Conservation (phyloP, 257 asterid species). For the Striga asiatica region DNA sequence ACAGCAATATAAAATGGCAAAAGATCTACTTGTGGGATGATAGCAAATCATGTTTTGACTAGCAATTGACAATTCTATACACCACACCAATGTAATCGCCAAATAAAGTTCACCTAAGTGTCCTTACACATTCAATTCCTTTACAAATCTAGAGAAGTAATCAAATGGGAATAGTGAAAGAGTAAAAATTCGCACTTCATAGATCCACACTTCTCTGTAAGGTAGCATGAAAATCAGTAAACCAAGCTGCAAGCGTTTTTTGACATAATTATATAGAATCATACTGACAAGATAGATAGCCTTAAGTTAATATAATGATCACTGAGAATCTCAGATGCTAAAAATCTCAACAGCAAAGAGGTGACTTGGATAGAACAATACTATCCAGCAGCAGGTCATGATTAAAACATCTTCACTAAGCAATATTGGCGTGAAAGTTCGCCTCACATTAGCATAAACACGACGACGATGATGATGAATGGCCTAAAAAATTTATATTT, state of each 20-base stretch:
- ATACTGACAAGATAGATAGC: too few species aligned
- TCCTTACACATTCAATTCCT: background rate
- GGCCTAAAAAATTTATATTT: slow-evolving; percentile 17
- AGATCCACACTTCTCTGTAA: background rate
- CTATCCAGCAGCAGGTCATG: background rate
- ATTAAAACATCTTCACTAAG: background rate
- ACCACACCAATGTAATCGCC: background rate
- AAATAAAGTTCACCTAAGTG: background rate
- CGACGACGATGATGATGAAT: background rate
- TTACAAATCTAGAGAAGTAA: background rate
- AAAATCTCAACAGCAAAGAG: background rate
- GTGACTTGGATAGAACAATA: too few species aligned
- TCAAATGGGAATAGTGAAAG: too few species aligned
- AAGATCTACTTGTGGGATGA: background rate
- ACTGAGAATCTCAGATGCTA: background rate
- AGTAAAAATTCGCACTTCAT: background rate
- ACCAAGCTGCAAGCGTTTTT: too few species aligned
- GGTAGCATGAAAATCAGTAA: too few species aligned
- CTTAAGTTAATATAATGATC: background rate
- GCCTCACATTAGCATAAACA: too few species aligned
- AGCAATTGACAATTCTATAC: background rate
- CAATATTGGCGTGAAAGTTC: too few species aligned
- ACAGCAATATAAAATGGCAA: background rate
- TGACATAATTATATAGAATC: too few species aligned
- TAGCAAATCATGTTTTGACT: background rate